These are phyloP conservation scores for Microdochium paspali DNA, from an alignment of 2,329 filamentous ascomycete genomes.

Conservation along the genomic window DNA sequence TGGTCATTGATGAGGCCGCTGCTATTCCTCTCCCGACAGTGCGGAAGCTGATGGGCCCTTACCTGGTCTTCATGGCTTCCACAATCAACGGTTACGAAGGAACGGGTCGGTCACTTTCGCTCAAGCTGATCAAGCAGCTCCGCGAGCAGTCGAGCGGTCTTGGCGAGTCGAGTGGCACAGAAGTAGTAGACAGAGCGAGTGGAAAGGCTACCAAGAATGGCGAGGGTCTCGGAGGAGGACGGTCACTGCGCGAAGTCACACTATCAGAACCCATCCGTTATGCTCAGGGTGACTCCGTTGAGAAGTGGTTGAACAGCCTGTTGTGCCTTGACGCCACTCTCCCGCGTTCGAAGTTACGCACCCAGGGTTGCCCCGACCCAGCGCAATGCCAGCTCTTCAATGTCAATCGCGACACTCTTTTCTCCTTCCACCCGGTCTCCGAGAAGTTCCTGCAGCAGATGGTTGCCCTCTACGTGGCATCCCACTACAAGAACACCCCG, in stretches of 20 bases:
- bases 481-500: constrained; percentile 77
- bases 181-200: constrained; percentile 70
- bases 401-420: constrained; percentile 94
- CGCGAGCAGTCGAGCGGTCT: constrained; percentile 78
- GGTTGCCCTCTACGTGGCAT: constrained; percentile 95
- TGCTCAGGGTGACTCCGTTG: constrained; percentile 78
- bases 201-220: constrained; percentile 60
- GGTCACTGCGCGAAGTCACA: constrained; percentile 84
- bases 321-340: constrained; percentile 90
- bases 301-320: constrained; percentile 92
- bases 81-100: constrained; percentile 99
- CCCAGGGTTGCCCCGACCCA: constrained; percentile 79
- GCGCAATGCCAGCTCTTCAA: constrained; percentile 84
- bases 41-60: constrained; percentile 88
- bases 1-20: constrained; percentile 96
- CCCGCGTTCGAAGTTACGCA: constrained; percentile 62
- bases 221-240: constrained; percentile 52
- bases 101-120: constrained; percentile 84
- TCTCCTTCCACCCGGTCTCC: constrained; percentile 94
- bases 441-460: constrained; percentile 97
- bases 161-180: constrained; percentile 41
- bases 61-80: constrained; percentile 97
- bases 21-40: constrained; percentile 92
- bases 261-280: constrained; percentile 93
- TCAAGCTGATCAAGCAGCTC: constrained; percentile 95